Evolutionary conservation across 352 stramenopile species (phyloP).

Genomic region (Halophytophthora batemanensis): DNA sequence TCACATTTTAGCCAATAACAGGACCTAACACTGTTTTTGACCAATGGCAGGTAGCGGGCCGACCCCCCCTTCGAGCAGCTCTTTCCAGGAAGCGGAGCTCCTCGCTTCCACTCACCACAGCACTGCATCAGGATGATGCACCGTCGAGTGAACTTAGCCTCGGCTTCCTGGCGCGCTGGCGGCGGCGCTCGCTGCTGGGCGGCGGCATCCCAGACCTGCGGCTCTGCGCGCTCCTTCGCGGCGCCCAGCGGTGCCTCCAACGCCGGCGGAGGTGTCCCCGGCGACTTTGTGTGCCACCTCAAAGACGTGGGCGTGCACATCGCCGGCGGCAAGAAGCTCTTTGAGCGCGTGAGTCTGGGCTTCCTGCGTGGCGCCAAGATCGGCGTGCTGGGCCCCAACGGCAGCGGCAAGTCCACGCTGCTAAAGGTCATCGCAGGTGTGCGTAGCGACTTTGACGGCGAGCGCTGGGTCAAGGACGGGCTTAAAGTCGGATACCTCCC

Average conservation of each 20-base stretch:
- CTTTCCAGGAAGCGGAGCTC: too few relatives aligned
- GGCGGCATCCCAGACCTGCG: slow-evolving; percentile 7
- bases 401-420: slow-evolving; percentile 94
- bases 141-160: slow-evolving; percentile 8
- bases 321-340: slow-evolving; percentile 80
- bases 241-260: slow-evolving; percentile 44
- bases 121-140: slow-evolving; percentile 17
- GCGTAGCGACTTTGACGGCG: slow-evolving; percentile 78
- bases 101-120: too few relatives aligned
- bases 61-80: too few relatives aligned
- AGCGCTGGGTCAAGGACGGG: slow-evolving; percentile 85
- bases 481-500: slow-evolving; percentile 85
- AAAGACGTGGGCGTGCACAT: slow-evolving; percentile 75
- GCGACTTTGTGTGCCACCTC: slow-evolving; percentile 84
- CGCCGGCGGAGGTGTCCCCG: slow-evolving; percentile 68
- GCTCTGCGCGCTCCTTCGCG: slow-evolving; percentile 31
- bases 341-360: slow-evolving; percentile 71
- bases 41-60: too few relatives aligned
- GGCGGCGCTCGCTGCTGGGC: slow-evolving; percentile 12
- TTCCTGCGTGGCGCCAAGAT: slow-evolving; percentile 93
- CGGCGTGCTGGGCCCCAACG: slow-evolving; percentile 94
- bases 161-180: slow-evolving; percentile 2
- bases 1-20: too few relatives aligned
- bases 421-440: slow-evolving; percentile 96
- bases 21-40: too few relatives aligned